These are phyloP conservation scores for Fusarium sp. DNA, from an alignment of 2,329 filamentous ascomycete genomes.

Conservation along the genomic window DNA sequence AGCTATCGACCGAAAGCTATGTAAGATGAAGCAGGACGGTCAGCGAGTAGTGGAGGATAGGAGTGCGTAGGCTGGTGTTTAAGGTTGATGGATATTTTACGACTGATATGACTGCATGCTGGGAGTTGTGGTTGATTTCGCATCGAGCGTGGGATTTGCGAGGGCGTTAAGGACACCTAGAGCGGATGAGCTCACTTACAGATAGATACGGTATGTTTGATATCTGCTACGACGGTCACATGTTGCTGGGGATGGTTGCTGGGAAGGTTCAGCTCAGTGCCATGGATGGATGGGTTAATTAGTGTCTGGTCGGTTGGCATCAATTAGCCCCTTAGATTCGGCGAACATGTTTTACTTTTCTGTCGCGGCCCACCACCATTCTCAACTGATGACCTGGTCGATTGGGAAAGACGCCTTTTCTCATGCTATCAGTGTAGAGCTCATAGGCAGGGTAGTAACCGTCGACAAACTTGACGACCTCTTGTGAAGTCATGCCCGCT, in stretches of 20 bases:
- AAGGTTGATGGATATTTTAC: slow-evolving; percentile 28
- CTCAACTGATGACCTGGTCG: slow-evolving; percentile 69
- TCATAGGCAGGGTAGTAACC: slow-evolving; percentile 80
- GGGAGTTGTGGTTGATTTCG: slow-evolving; percentile 38
- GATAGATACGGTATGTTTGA: slow-evolving; percentile 8
- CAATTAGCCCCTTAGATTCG: slow-evolving; percentile 53
- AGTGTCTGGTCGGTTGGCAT: slow-evolving; percentile 29
- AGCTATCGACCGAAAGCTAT: slow-evolving; percentile 66
- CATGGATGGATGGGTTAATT: slow-evolving; percentile 32
- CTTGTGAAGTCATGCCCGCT: slow-evolving; percentile 83
- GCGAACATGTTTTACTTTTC: slow-evolving; percentile 69
- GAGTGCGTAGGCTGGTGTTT: slow-evolving; percentile 22
- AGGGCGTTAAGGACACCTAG: slow-evolving; percentile 31
- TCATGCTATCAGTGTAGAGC: slow-evolving; percentile 71
- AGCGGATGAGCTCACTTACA: slow-evolving; percentile 30
- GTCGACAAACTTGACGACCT: slow-evolving; percentile 80
- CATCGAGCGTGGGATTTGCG: slow-evolving; percentile 24
- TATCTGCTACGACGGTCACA: slow-evolving; percentile 30
- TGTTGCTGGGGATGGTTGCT: slow-evolving; percentile 15
- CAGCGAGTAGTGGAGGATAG: slow-evolving; percentile 66
- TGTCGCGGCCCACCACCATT: slow-evolving; percentile 70
- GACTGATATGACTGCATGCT: slow-evolving; percentile 45
- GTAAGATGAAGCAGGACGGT: slow-evolving; percentile 68
- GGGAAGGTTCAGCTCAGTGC: slow-evolving; percentile 33
- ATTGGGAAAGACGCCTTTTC: slow-evolving; percentile 66